A percentile compares a stretch with the other conserved stretches of the same genome.
phyloP scores from a whole-genome alignment of 73 alveolate genomes.

The Paramecium bursaria region DNA sequence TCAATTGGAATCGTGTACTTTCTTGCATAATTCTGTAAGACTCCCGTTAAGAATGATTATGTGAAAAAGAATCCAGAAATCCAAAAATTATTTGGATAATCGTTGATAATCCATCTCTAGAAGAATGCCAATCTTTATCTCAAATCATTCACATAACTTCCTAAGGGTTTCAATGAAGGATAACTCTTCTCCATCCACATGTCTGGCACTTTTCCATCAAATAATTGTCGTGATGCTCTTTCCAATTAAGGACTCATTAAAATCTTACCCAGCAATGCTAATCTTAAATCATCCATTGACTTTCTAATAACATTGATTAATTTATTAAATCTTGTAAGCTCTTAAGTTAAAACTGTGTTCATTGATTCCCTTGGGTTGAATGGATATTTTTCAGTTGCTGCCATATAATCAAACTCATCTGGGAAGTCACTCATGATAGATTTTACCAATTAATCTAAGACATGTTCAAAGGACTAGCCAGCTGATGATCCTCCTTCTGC shows the following conservation, averaged over 20 bases:
- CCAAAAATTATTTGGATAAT: slow-evolving; percentile 98
- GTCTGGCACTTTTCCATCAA: slow-evolving; percentile 98
- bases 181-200: slow-evolving; percentile 96
- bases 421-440: slow-evolving; percentile 90
- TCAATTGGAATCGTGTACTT: slow-evolving; percentile 97
- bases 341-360: slow-evolving; percentile 99
- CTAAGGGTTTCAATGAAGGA: slow-evolving; percentile 98
- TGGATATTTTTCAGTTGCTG: slow-evolving; percentile 96
- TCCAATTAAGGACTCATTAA: slow-evolving; percentile 97
- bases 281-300: slow-evolving; percentile 85
- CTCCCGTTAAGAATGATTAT: slow-evolving; percentile 99
- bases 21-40: slow-evolving; percentile 98
- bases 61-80: slow-evolving; percentile 99
- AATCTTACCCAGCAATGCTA: slow-evolving; percentile 96
- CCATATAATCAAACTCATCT: slow-evolving; percentile 87
- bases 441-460: slow-evolving; percentile 87
- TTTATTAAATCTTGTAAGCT: slow-evolving; percentile 97
- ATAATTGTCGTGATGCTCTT: slow-evolving; percentile 91
- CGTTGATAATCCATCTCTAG: slow-evolving; percentile 93
- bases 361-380: slow-evolving; percentile 97
- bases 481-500: slow-evolving; percentile 69
- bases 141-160: slow-evolving; percentile 92
- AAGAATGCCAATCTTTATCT: slow-evolving; percentile 91
- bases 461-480: slow-evolving; percentile 75
- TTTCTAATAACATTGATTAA: slow-evolving; percentile 86